phyloP scores from a whole-genome alignment of 179 eudicot genomes.

The Spinacia oleracea region DNA sequence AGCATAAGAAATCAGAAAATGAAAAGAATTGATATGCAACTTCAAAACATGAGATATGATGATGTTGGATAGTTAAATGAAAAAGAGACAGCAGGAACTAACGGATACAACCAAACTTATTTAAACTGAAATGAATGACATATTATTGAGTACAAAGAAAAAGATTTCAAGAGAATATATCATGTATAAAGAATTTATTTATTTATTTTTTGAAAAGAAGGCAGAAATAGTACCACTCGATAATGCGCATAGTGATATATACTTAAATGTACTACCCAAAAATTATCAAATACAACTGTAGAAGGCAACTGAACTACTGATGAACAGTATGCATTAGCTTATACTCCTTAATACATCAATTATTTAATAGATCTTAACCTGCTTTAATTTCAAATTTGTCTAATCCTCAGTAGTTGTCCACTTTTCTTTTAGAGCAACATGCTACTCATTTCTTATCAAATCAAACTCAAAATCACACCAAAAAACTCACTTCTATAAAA shows the following conservation, averaged over 20 bases:
- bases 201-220: not conserved
- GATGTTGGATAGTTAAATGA: not conserved
- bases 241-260: no score
- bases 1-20: not conserved
- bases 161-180: slow-evolving; percentile 3
- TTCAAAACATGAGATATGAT: not conserved
- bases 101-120: not conserved
- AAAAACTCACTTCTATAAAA: not conserved
- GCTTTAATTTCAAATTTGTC: no score
- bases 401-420: not conserved
- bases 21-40: not conserved
- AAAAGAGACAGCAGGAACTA: not conserved
- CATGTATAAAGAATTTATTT: no score
- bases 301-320: not conserved
- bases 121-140: not conserved
- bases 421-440: not conserved
- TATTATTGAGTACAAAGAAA: not conserved
- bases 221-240: not conserved
- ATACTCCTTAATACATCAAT: not conserved
- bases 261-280: not conserved
- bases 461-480: not conserved
- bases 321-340: not conserved
- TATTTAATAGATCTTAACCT: no score
- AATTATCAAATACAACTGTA: not conserved
- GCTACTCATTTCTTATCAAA: not conserved